Evolutionary conservation across 495 filamentous ascomycete genomes (phyloP).

Genomic region (Lichina pygmaea): DNA sequence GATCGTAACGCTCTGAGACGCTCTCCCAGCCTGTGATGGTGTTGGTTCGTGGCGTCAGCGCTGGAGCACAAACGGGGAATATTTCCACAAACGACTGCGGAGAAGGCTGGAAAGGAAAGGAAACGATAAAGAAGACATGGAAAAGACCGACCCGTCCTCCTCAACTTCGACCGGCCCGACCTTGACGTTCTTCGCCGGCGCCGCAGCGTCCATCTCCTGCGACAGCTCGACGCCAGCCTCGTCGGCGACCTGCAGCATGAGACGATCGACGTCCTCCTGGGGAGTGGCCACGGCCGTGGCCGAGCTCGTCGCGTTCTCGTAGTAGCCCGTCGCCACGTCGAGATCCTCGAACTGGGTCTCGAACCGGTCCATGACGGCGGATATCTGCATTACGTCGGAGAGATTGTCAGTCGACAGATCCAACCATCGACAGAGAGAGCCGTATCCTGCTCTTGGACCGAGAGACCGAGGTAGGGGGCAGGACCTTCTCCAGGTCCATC

Average conservation of each 20-base stretch:
- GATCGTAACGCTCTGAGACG: too few relatives aligned
- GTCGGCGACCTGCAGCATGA: slow-evolving; percentile 58
- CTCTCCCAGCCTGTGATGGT: too few relatives aligned
- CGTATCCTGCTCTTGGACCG: too few relatives aligned
- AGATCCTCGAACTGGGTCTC: slow-evolving; percentile 65
- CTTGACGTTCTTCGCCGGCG: slow-evolving; percentile 20
- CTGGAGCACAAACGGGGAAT: not conserved
- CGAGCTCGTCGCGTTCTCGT: slow-evolving; percentile 54
- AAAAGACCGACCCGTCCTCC: slow-evolving; percentile 22
- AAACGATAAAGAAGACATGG: not conserved
- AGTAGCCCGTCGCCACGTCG: slow-evolving; percentile 57
- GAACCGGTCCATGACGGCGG: slow-evolving; percentile 45
- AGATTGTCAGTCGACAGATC: too few relatives aligned
- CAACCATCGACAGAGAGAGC: not conserved
- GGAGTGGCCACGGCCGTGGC: slow-evolving; percentile 51
- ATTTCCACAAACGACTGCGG: not conserved
- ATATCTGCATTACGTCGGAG: slow-evolving; percentile 16
- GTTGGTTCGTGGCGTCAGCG: too few relatives aligned
- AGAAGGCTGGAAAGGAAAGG: not conserved
- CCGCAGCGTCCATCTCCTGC: slow-evolving; percentile 36
- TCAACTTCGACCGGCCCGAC: slow-evolving; percentile 29
- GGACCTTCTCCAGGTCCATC: slow-evolving; percentile 43
- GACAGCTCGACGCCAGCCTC: slow-evolving; percentile 54
- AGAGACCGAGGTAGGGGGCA: not conserved
- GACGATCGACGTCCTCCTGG: slow-evolving; percentile 58